A percentile compares a stretch with the other conserved stretches of the same genome.
Conservation (phyloP, 2,329 filamentous ascomycete species). For the Lanzia echinophila region DNA sequence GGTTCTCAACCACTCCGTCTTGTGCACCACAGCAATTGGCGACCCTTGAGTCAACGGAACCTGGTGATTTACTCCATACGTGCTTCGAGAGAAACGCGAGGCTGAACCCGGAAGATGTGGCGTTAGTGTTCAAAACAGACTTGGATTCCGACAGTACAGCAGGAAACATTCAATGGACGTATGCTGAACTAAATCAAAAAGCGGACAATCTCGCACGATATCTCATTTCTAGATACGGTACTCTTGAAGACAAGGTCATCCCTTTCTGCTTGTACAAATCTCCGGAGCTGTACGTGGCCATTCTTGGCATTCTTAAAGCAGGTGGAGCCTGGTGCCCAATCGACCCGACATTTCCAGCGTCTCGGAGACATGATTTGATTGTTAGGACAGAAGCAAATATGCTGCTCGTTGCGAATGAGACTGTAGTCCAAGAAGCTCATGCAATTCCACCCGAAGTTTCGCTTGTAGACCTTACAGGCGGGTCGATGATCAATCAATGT, state of each 20-base stretch:
- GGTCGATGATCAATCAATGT: background rate
- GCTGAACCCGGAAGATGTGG: background rate
- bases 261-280: constrained; percentile 19
- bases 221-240: constrained; percentile 1
- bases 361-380: constrained; percentile 1
- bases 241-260: background rate
- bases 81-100: background rate
- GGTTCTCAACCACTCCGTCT: background rate
- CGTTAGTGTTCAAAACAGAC: background rate
- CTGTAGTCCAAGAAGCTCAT: background rate
- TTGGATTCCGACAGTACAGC: background rate
- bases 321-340: constrained; percentile 33
- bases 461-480: background rate
- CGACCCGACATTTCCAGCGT: constrained; percentile 24
- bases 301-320: constrained; percentile 30
- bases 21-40: background rate
- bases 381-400: background rate
- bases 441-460: background rate
- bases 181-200: background rate
- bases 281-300: constrained; percentile 27
- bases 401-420: background rate
- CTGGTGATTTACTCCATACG: background rate
- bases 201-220: background rate
- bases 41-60: background rate
- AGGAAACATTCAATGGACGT: constrained; percentile 1